Evolutionary conservation across 371 early-diverging fungal species (phyloP).

Genomic region (Rhizopus sp.): DNA sequence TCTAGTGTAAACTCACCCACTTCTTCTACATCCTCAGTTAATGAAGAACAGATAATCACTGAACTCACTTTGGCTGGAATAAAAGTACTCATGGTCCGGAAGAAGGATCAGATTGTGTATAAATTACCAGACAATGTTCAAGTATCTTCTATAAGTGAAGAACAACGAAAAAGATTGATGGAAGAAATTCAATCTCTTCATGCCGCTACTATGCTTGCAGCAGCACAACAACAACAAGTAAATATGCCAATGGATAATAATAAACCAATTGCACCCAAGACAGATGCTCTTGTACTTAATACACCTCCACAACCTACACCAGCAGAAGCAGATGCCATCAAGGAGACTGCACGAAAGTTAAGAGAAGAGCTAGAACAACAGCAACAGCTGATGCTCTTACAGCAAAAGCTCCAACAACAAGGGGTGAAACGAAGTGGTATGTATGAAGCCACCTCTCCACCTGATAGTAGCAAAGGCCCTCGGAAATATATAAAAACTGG

Average conservation of each 20-base stretch:
- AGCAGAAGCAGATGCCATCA: slow-evolving; percentile 42
- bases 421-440: slow-evolving; percentile 1
- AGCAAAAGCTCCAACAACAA: slow-evolving; percentile 18
- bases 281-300: slow-evolving; percentile 30
- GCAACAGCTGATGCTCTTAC: slow-evolving; percentile 22
- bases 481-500: slow-evolving; percentile 67
- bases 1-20: neutral
- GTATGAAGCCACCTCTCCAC: slow-evolving; percentile 10
- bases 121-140: slow-evolving; percentile 64
- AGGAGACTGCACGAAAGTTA: slow-evolving; percentile 41
- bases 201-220: slow-evolving; percentile 51
- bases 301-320: slow-evolving; percentile 30
- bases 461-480: slow-evolving; percentile 47
- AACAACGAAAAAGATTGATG: slow-evolving; percentile 52
- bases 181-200: slow-evolving; percentile 59
- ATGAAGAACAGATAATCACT: slow-evolving; percentile 54
- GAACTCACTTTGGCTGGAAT: slow-evolving; percentile 61
- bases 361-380: slow-evolving; percentile 40
- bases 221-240: slow-evolving; percentile 28
- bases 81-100: slow-evolving; percentile 60
- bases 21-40: slow-evolving; percentile 1
- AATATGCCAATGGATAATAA: neutral
- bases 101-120: slow-evolving; percentile 64
- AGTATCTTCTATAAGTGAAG: slow-evolving; percentile 49
- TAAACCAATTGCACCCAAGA: slow-evolving; percentile 38